Evolutionary conservation across 257 asterid genomes (phyloP).

Genomic region (Ilex asprella): DNA sequence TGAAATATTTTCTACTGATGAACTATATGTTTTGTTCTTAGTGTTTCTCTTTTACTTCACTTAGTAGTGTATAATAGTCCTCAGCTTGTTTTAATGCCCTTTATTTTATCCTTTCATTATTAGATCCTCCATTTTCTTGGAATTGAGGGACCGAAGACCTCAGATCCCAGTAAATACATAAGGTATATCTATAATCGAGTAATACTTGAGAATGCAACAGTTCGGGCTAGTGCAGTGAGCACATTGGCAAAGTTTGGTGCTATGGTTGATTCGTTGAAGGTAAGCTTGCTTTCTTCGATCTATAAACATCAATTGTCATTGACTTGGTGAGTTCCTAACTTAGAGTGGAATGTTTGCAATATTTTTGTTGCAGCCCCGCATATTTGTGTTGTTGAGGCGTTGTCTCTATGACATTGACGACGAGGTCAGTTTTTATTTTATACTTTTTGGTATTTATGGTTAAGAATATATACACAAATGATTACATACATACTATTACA

Average conservation of each 20-base stretch:
- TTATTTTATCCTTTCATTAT: slow-evolving; percentile 10
- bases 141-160: slow-evolving; percentile 91
- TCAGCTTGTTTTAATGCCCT: neutral
- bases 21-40: neutral
- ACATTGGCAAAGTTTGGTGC: slow-evolving; percentile 94
- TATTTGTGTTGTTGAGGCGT: slow-evolving; percentile 68
- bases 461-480: too few species aligned
- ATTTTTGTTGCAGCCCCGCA: slow-evolving; percentile 73
- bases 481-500: too few species aligned
- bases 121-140: slow-evolving; percentile 95
- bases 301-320: slow-evolving; percentile 1
- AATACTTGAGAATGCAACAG: slow-evolving; percentile 91
- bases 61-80: too few species aligned
- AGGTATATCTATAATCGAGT: slow-evolving; percentile 86
- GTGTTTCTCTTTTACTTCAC: neutral
- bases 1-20: slow-evolving; percentile 8
- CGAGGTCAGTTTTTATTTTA: slow-evolving; percentile 57
- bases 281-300: slow-evolving; percentile 22
- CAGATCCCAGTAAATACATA: slow-evolving; percentile 89
- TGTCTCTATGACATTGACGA: slow-evolving; percentile 89
- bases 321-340: slow-evolving; percentile 16
- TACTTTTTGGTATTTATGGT: neutral
- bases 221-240: slow-evolving; percentile 93
- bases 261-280: slow-evolving; percentile 77
- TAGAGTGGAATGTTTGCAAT: slow-evolving; percentile 1